These are phyloP conservation scores for Adansonia rubrostipa DNA, from an alignment of 441 rosid genomes.

Conservation along the genomic window DNA sequence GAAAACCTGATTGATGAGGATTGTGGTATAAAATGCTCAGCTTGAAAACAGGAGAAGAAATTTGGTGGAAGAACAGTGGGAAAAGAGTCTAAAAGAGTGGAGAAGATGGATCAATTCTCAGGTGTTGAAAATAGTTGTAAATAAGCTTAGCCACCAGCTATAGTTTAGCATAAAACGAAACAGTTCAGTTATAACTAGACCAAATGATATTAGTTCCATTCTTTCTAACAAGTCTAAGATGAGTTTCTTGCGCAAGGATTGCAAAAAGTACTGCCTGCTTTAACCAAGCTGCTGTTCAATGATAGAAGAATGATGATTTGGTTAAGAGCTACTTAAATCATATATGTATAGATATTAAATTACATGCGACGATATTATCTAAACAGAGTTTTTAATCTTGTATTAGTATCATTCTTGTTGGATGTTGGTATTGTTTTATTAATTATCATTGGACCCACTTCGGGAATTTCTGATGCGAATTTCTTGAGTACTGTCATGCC, in stretches of 20 bases:
- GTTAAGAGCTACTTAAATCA: conserved; percentile 13
- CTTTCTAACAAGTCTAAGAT: conserved; percentile 2
- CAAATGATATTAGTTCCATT: not conserved
- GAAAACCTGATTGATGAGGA: conserved; percentile 10
- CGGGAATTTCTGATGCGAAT: not conserved
- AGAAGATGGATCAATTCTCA: conserved; percentile 11
- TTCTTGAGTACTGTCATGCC: not conserved
- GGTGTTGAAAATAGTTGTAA: conserved; percentile 17
- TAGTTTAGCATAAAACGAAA: conserved; percentile 3
- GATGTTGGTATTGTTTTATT: conserved; percentile 4
- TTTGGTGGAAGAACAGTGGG: conserved; percentile 16
- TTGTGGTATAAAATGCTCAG: conserved; percentile 17
- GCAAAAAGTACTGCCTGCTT: conserved; percentile 7
- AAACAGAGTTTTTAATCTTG: not conserved
- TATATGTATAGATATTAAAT: not conserved
- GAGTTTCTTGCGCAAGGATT: not conserved
- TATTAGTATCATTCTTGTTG: conserved; percentile 9
- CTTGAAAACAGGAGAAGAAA: conserved; percentile 13
- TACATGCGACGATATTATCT: not conserved
- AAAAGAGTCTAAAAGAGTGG: not conserved
- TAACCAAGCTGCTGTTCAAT: conserved; percentile 9
- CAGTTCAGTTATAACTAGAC: not conserved
- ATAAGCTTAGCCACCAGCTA: conserved; percentile 9
- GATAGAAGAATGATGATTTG: not conserved
- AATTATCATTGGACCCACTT: not conserved